Conservation (phyloP, 306 rosid genomes). For the Benincasa hispida region DNA sequence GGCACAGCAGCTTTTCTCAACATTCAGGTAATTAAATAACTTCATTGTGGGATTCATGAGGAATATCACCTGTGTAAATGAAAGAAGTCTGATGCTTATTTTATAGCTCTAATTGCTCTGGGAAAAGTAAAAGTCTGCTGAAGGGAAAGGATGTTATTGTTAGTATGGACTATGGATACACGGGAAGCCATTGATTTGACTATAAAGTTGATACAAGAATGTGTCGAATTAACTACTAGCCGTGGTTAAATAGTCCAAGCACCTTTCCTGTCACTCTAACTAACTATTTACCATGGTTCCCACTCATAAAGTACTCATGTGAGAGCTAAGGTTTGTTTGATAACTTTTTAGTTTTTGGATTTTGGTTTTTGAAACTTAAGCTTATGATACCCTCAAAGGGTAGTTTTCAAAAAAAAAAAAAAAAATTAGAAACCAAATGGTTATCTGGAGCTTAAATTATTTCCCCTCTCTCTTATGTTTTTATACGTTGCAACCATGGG, state of each 20-base stretch:
- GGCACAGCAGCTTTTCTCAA: constrained; percentile 78
- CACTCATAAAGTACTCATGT: background rate
- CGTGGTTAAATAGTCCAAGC: background rate
- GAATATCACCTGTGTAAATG: background rate
- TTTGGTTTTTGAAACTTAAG: no score
- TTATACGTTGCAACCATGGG: background rate
- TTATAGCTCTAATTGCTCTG: background rate
- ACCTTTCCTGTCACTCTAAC: background rate
- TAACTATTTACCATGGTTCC: background rate
- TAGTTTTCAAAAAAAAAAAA: no score
- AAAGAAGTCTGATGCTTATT: constrained; percentile 10
- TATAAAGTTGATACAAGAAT: background rate
- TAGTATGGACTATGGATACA: background rate
- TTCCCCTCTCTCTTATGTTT: background rate
- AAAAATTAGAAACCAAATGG: no score
- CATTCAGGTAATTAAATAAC: constrained; percentile 51
- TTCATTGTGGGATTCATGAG: constrained; percentile 7
- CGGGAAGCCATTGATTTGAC: background rate
- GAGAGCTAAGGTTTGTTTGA: background rate
- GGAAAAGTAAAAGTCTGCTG: background rate
- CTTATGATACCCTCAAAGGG: no score
- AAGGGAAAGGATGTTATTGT: background rate
- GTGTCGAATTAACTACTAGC: background rate
- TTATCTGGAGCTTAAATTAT: background rate
- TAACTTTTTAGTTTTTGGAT: no score